Evolutionary conservation across 1,284 basidiomycete species (phyloP), one percentile per base, ranked within the genome.

Genomic region (Termitomyces sp.): DNA sequence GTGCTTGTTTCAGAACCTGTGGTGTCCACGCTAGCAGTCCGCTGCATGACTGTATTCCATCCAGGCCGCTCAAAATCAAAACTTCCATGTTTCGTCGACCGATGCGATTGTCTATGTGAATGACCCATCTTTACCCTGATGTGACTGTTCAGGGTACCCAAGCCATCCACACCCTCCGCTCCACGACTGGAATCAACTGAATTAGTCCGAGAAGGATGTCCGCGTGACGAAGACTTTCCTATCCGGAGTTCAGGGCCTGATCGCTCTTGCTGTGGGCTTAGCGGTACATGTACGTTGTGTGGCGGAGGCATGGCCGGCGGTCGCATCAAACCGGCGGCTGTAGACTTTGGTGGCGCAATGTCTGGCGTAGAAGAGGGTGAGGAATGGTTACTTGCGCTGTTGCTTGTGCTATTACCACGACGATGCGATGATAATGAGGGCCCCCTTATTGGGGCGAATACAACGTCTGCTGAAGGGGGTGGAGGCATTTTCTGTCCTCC

Each of bases 31-130:
- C 70, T 69, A 19, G 65, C 66, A 5, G 64, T 67, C 13, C 70
- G 63, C 50, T 73, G 67, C 53, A 73, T 68, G 8, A 61, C 50
- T 8, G 65, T 60, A 26, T 67, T 68, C 72, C 74, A 74, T 0
- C 72, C 75, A 0, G 82, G 80, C 26, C 82, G 73, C 67, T 89
- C 87, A 61, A 89, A 88, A 63, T 90, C 86, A 65, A 88, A 89
- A 62, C 81, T 86, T 5, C 84, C 84, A 60, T 86, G 81, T 63
- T 79, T 69, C 60, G 75, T 73, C 7, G 69, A 65, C 45, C 68
- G 72, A 31, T 47, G 54, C 13, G 54, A 52, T 31, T 57, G 57
- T 2, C 55, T 48, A 7, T 47, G 56, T 21, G 55, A 44, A 31
- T 49, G 50, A 26, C 33, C 52, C 36, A 58, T 44, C 61, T 54